phyloP scores from a whole-genome alignment of 179 eudicot species.

The Carnegiea gigantea region DNA sequence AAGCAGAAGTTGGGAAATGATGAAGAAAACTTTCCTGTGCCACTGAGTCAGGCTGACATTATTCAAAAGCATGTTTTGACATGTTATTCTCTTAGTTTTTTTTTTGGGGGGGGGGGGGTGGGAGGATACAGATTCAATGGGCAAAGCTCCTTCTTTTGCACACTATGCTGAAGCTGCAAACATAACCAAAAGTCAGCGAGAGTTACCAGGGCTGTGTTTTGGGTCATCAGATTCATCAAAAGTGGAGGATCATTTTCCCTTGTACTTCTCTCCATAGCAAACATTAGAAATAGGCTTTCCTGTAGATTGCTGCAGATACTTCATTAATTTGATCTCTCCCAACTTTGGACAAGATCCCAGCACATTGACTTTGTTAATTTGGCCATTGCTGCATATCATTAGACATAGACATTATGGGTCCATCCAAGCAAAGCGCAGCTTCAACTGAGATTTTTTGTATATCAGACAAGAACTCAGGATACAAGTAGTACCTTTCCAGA shows the following conservation, averaged over 20 bases:
- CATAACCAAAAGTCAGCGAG: not conserved
- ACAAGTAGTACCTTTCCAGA: conserved; percentile 41
- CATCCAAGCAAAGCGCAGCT: not conserved
- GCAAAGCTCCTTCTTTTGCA: no score
- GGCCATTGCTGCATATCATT: conserved; percentile 36
- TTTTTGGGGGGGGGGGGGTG: not conserved
- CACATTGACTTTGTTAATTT: conserved; percentile 53
- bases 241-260: conserved; percentile 38
- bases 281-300: conserved; percentile 47
- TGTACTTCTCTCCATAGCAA: conserved; percentile 43
- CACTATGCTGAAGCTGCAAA: not conserved
- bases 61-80: no score
- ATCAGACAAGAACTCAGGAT: not conserved
- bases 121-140: no score
- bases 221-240: conserved; percentile 47
- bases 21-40: no score
- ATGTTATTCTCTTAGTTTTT: not conserved
- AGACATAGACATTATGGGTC: not conserved
- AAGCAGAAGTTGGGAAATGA: no score
- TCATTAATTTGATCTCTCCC: conserved; percentile 41
- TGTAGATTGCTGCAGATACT: conserved; percentile 43
- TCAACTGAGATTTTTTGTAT: not conserved
- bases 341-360: conserved; percentile 49
- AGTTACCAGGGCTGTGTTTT: conserved; percentile 46
- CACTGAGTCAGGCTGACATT: no score